A percentile compares a stretch with the other conserved stretches of the same genome.
These are phyloP conservation scores for Canna indica DNA, from an alignment of 176 grass and related monocot genomes.

Conservation along the genomic window DNA sequence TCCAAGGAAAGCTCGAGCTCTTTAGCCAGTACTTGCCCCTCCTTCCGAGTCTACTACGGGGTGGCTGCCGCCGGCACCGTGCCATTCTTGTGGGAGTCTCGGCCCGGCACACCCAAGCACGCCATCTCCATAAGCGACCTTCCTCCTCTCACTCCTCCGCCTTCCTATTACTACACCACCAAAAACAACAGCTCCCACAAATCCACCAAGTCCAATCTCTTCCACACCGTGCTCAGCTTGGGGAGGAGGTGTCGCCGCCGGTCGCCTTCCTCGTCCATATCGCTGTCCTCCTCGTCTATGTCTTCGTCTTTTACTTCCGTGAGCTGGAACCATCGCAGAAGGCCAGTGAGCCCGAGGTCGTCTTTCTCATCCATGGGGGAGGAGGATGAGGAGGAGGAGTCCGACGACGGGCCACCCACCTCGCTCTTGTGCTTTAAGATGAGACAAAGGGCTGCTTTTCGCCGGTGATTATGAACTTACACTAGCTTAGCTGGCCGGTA, in stretches of 20 bases:
- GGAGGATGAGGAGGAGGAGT: too few relatives aligned
- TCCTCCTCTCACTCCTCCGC: conserved; percentile 50
- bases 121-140: conserved; percentile 3
- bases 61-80: too few relatives aligned
- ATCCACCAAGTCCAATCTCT: conserved; percentile 28
- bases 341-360: conserved; percentile 1
- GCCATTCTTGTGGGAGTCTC: conserved; percentile 82
- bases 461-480: too few relatives aligned
- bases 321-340: conserved; percentile 24
- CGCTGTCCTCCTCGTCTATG: not conserved
- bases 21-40: conserved; percentile 41
- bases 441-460: too few relatives aligned
- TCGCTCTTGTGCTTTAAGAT: too few relatives aligned
- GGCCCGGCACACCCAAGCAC: conserved; percentile 80
- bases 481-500: too few relatives aligned
- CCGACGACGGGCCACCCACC: too few relatives aligned
- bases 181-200: conserved; percentile 13
- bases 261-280: not conserved
- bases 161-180: conserved; percentile 54
- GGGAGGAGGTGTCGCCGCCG: not conserved
- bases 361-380: conserved; percentile 34
- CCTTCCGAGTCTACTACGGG: conserved; percentile 82
- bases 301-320: conserved; percentile 25
- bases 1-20: conserved; percentile 67
- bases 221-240: conserved; percentile 50